Evolutionary conservation across 257 asterid species (phyloP), one percentile per base, ranked within the genome.

Genomic region (Dorcoceras hygrometricum): DNA sequence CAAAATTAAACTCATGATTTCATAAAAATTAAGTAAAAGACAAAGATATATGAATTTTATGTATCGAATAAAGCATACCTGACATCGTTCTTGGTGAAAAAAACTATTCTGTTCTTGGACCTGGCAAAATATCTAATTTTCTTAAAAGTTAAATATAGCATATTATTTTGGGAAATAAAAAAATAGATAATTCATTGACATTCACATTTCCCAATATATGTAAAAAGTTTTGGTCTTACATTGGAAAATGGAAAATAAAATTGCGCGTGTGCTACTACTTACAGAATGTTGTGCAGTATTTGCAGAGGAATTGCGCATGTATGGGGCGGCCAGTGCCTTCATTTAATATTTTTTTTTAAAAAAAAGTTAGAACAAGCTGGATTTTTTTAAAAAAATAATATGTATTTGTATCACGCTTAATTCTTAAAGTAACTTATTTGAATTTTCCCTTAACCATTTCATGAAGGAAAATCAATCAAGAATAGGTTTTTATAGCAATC

Each of bases 241-340:
- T 82, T 0, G 86, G 82, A 73, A 84, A 82, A 67, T 79, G 91
- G 89, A 64, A 51, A 66, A n/a, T 39, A 28, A 39, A 39, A 39
- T 39, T 39, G 51, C 51, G 51, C 51, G 51, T 39, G 51, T 39
- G 51, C 51, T 12, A 3, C 6, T 14, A 76, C 92, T 84, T 73
- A 88, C 96, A 76, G 87, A 79, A 63, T 75, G 87, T 63, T 81
- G 95, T 28, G 74, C 46, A 34, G 79, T 80, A 80, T 78, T 72
- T 66, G 71, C 81, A 73, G 84, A 59, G 50, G 73, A 75, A 80
- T 71, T 80, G 63, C 88, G 82, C 81, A 82, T 77, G 53, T 86
- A 86, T 0, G 94, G 94, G 27, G 85, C 70, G 81, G 88, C 82
- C 18, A 82, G 78, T 56, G 88, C 88, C 94, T 86, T 86, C 65